phyloP scores from a whole-genome alignment of 2,329 filamentous ascomycete species.

The Alternaria novae-zelandiae region DNA sequence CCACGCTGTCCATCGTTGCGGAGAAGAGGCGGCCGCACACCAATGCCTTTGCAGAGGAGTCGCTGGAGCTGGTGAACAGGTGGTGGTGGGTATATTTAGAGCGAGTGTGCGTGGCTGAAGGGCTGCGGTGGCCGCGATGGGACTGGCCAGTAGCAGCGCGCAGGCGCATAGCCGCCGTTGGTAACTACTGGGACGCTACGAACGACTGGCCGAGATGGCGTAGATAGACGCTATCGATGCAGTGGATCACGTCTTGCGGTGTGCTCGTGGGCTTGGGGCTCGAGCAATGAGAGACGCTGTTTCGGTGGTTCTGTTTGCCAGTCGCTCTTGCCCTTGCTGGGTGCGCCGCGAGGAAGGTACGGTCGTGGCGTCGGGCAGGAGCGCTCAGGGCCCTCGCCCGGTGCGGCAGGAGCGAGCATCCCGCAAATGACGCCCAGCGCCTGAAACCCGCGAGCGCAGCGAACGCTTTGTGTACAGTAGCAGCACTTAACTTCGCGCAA shows the following conservation, averaged over 20 bases:
- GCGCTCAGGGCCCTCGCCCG: slow-evolving; percentile 5
- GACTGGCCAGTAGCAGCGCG: slow-evolving; percentile 20
- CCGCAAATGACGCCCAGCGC: neutral
- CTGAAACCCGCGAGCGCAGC: slow-evolving; percentile 1
- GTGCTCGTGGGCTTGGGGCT: slow-evolving; percentile 22
- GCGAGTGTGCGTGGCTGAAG: slow-evolving; percentile 27
- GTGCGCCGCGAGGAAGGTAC: neutral
- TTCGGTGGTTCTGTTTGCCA: slow-evolving; percentile 15
- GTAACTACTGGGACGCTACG: slow-evolving; percentile 16
- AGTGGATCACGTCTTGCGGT: slow-evolving; percentile 33
- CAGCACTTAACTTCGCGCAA: neutral
- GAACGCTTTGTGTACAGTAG: slow-evolving; percentile 11
- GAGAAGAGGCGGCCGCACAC: neutral
- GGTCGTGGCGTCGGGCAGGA: slow-evolving; percentile 1
- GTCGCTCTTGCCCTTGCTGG: slow-evolving; percentile 13
- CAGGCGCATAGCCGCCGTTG: slow-evolving; percentile 33
- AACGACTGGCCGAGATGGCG: slow-evolving; percentile 28
- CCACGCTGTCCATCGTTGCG: neutral
- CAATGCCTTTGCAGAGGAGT: neutral
- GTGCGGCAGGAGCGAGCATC: slow-evolving; percentile 7
- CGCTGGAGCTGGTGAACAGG: slow-evolving; percentile 7
- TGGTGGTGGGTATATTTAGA: slow-evolving; percentile 28
- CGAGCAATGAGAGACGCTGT: slow-evolving; percentile 33
- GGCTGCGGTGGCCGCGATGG: slow-evolving; percentile 11
- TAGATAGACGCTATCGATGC: slow-evolving; percentile 33